Percentiles rank a stretch among this genome's conserved stretches.
phyloP scores from a whole-genome alignment of 345 rosid species.

The Gynandropsis gynandra region DNA sequence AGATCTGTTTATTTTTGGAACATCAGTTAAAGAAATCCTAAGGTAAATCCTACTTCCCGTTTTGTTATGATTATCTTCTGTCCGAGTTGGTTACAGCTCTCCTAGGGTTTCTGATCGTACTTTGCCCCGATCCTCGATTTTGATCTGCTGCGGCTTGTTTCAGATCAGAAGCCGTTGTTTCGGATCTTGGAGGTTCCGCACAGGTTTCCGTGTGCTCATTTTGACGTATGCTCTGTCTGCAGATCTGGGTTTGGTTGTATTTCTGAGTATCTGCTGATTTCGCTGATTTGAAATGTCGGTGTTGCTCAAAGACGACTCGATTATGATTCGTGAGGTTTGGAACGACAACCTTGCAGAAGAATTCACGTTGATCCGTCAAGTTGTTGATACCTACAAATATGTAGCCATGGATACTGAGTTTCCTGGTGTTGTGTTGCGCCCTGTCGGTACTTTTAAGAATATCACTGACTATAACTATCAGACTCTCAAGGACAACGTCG shows the following conservation, averaged over 20 bases:
- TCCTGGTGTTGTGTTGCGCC: slow-evolving; percentile 81
- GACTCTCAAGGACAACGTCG: slow-evolving; percentile 76
- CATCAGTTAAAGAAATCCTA: slow-evolving; percentile 19
- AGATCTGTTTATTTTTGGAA: slow-evolving; percentile 22
- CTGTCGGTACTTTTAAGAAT: slow-evolving; percentile 67
- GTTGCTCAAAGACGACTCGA: slow-evolving; percentile 50
- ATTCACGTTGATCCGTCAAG: slow-evolving; percentile 65
- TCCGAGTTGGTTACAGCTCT: not conserved
- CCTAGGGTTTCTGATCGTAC: slow-evolving; percentile 11
- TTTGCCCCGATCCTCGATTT: not conserved
- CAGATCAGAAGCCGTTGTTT: slow-evolving; percentile 20
- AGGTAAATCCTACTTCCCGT: slow-evolving; percentile 11
- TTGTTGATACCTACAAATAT: slow-evolving; percentile 51
- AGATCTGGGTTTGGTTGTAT: slow-evolving; percentile 41
- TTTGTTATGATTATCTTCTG: not conserved
- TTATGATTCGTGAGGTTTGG: slow-evolving; percentile 85
- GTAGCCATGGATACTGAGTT: slow-evolving; percentile 93
- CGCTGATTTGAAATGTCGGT: slow-evolving; percentile 40
- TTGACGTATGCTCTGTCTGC: slow-evolving; percentile 31
- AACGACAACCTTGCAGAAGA: slow-evolving; percentile 70
- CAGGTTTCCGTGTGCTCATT: slow-evolving; percentile 6
- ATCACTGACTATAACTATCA: slow-evolving; percentile 71
- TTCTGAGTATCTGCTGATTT: not conserved
- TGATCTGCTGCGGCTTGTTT: not conserved
- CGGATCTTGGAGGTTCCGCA: slow-evolving; percentile 21